These are phyloP conservation scores for Exophiala sp. DNA, from an alignment of 2,329 filamentous ascomycete species.

Conservation along the genomic window DNA sequence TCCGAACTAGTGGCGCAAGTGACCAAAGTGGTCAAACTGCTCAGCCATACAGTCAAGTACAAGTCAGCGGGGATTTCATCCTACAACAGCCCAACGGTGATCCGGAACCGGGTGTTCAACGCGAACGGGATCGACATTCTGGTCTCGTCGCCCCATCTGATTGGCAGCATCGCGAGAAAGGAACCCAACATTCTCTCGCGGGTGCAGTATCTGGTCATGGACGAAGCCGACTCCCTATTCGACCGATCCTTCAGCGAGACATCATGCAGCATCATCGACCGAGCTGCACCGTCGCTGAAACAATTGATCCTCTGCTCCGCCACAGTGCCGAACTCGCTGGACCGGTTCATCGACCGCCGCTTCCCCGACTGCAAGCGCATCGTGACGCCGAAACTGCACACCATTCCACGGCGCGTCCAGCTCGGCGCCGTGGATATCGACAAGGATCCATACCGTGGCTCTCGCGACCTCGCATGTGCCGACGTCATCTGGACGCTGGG, in stretches of 20 bases:
- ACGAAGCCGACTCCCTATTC: constrained; percentile 93
- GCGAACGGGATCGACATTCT: constrained; percentile 77
- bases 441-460: constrained; percentile 86
- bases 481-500: constrained; percentile 93
- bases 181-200: constrained; percentile 91
- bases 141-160: constrained; percentile 80
- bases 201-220: constrained; percentile 79
- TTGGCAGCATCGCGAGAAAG: constrained; percentile 78
- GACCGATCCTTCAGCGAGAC: constrained; percentile 85
- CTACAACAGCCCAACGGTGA: constrained; percentile 66
- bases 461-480: constrained; percentile 87
- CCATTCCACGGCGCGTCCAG: constrained; percentile 89
- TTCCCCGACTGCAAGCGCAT: constrained; percentile 81
- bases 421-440: constrained; percentile 88
- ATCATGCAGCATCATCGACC: constrained; percentile 76
- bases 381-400: constrained; percentile 91
- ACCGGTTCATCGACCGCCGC: constrained; percentile 71
- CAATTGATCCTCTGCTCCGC: constrained; percentile 91
- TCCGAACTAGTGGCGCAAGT: constrained; percentile 89
- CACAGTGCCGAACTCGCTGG: constrained; percentile 85
- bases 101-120: constrained; percentile 77
- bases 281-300: constrained; percentile 70
- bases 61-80: constrained; percentile 78
- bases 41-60: constrained; percentile 83
- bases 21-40: constrained; percentile 67